Evolutionary conservation across 306 rosid species (phyloP).

Genomic region (Boehmeria nivea): DNA sequence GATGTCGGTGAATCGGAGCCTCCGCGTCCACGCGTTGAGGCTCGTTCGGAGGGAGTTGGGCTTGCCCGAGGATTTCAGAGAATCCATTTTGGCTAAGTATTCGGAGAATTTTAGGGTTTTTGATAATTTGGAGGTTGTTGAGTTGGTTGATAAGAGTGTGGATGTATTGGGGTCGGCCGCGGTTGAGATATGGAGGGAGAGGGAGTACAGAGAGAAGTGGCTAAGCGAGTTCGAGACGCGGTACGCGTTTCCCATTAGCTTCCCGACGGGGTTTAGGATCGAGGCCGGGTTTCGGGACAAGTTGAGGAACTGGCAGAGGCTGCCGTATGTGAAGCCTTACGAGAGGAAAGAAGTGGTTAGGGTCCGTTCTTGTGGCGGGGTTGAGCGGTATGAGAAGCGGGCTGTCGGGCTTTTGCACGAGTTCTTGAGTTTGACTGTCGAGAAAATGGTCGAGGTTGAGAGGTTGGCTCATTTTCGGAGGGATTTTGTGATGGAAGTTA

Average conservation of each 20-base stretch:
- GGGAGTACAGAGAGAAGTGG: slow-evolving; percentile 74
- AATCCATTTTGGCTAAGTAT: slow-evolving; percentile 49
- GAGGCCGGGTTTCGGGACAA: slow-evolving; percentile 57
- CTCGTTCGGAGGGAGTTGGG: slow-evolving; percentile 62
- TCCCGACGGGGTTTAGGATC: slow-evolving; percentile 62
- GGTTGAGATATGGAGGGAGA: slow-evolving; percentile 65
- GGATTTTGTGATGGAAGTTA: slow-evolving; percentile 54
- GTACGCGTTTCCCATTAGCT: slow-evolving; percentile 58
- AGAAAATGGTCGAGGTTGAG: slow-evolving; percentile 77
- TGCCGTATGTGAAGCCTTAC: slow-evolving; percentile 60
- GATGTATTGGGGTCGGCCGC: slow-evolving; percentile 40
- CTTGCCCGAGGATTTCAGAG: slow-evolving; percentile 67
- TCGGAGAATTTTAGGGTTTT: slow-evolving; percentile 40
- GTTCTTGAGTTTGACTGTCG: slow-evolving; percentile 74
- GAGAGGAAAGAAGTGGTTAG: slow-evolving; percentile 44
- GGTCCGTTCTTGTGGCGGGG: slow-evolving; percentile 43
- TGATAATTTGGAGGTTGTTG: slow-evolving; percentile 51
- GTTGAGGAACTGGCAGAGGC: slow-evolving; percentile 82
- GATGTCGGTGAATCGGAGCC: slow-evolving; percentile 53
- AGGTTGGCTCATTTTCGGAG: slow-evolving; percentile 57
- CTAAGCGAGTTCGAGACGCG: slow-evolving; percentile 67
- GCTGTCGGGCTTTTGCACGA: slow-evolving; percentile 75
- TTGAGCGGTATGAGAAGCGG: slow-evolving; percentile 61
- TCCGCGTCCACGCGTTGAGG: slow-evolving; percentile 68
- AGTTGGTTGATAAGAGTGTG: slow-evolving; percentile 39